Evolutionary conservation across 73 alveolate species (phyloP).

Genomic region (Paramecium pentaurelia): DNA sequence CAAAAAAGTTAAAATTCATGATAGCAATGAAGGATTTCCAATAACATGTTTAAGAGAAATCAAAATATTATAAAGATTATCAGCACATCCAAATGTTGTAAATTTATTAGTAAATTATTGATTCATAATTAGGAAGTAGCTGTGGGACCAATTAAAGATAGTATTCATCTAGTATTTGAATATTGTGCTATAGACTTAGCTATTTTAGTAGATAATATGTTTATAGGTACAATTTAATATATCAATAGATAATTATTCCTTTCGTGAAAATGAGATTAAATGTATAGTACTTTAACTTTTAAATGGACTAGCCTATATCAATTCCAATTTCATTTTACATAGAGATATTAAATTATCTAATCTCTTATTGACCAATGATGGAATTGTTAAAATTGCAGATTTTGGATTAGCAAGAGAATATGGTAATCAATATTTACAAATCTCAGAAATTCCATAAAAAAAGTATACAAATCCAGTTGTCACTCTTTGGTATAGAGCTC

Average conservation of each 20-base stretch:
- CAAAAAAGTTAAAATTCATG: constrained; percentile 77
- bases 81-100: constrained; percentile 73
- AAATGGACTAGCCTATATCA: constrained; percentile 71
- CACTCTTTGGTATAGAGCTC: constrained; percentile 90
- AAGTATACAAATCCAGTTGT: constrained; percentile 79
- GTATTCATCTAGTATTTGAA: constrained; percentile 63
- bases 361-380: constrained; percentile 68
- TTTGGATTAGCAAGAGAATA: constrained; percentile 84
- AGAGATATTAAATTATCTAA: constrained; percentile 77
- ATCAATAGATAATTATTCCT: constrained; percentile 45
- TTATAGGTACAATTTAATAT: background rate
- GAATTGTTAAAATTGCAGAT: constrained; percentile 82
- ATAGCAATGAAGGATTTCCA: constrained; percentile 85
- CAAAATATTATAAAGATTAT: constrained; percentile 45
- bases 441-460: constrained; percentile 51
- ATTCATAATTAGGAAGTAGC: constrained; percentile 44
- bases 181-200: constrained; percentile 66
- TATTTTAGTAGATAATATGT: constrained; percentile 43
- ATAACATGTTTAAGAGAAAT: constrained; percentile 82
- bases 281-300: constrained; percentile 61
- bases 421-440: background rate
- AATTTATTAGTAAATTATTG: background rate
- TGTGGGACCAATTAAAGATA: constrained; percentile 48
- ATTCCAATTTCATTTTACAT: constrained; percentile 68
- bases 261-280: constrained; percentile 58